Evolutionary conservation across 1,284 basidiomycete genomes (phyloP).

Genomic region (Cutaneotrichosporon arboriforme): DNA sequence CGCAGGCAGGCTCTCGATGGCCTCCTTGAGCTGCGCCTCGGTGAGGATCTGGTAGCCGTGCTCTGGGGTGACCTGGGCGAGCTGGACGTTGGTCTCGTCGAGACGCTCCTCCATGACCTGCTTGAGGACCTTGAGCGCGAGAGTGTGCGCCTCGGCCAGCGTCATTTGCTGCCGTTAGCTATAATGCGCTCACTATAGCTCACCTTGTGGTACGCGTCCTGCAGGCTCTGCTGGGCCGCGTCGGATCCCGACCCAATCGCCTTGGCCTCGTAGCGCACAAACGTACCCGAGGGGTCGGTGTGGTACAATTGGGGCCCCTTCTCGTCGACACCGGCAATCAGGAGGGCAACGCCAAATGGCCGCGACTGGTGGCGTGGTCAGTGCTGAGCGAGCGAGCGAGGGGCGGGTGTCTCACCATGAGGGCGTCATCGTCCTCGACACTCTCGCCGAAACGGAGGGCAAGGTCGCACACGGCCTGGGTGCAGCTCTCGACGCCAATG

Average conservation of each 20-base stretch:
- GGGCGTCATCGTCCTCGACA: slow-evolving; percentile 95
- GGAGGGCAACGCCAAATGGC: slow-evolving; percentile 94
- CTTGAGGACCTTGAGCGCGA: slow-evolving; percentile 86
- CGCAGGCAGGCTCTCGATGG: slow-evolving; percentile 58
- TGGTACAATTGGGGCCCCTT: slow-evolving; percentile 96
- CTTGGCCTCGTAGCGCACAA: slow-evolving; percentile 94
- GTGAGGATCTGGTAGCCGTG: slow-evolving; percentile 78
- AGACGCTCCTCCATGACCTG: slow-evolving; percentile 99
- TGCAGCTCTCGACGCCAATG: slow-evolving; percentile 95
- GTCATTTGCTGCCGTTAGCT: slow-evolving; percentile 70
- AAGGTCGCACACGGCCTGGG: slow-evolving; percentile 96
- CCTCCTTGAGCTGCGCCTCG: slow-evolving; percentile 67
- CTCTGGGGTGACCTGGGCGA: slow-evolving; percentile 77
- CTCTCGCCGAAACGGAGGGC: slow-evolving; percentile 97
- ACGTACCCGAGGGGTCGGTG: slow-evolving; percentile 98
- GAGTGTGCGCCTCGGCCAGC: slow-evolving; percentile 75
- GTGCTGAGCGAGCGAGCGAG: no score
- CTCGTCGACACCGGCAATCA: slow-evolving; percentile 96
- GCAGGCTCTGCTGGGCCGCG: slow-evolving; percentile 92
- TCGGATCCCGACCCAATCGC: slow-evolving; percentile 98
- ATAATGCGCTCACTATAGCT: slow-evolving; percentile 17
- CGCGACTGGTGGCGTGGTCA: slow-evolving; percentile 66
- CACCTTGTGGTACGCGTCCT: slow-evolving; percentile 96
- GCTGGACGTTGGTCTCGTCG: slow-evolving; percentile 95
- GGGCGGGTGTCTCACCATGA: slow-evolving; percentile 69